Evolutionary conservation across 1,284 basidiomycete genomes (phyloP), one percentile per base, ranked within the genome.

Genomic region (Ustilago tritici): DNA sequence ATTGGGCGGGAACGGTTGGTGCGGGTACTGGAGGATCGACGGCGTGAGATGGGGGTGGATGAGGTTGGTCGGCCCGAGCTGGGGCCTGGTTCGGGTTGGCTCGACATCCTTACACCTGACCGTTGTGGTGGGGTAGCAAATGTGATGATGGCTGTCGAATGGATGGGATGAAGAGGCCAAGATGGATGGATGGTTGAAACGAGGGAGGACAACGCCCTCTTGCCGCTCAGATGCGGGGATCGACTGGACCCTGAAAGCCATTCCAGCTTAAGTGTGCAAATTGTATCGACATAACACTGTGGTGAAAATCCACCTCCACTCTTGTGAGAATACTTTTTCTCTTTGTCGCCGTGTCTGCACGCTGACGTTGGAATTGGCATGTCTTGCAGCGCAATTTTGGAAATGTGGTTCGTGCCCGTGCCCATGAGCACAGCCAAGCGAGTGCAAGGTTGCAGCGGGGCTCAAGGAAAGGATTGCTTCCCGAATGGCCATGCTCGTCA

Each of bases 341-440:
- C 28, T 41, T 49, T 52, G 53, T 32, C 28, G 35, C 23, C n/a
- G 17, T 50, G 43, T 43, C 65, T 67, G 69, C 69, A 71, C 63
- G 69, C 60, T 71, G 69, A 71, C 69, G 69, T 71, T 62, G 19
- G 31, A 56, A 23, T 57, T 43, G 62, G 57, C 49, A 61, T 53
- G 67, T 57, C 53, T 9, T 64, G 34, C 15, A 43, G 12, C 10
- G 4, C 46, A 9, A 15, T 52, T 15, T 28, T 52, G 11, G 12
- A 31, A 12, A 38, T 12, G 9, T 38, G 12, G 36, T 41, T 23
- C 23, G 40, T 17, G 14, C 2, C 40, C 14, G 15, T 41, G 40
- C 40, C 14, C 40, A 3, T 36, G 17, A 5, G 31, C 34, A 53
- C 52, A 53, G 31, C 52, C 32, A 47, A 47, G 46, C 23, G 23